These are phyloP conservation scores for Pezicula radicicola DNA, from an alignment of 2,329 filamentous ascomycete genomes.

Conservation along the genomic window DNA sequence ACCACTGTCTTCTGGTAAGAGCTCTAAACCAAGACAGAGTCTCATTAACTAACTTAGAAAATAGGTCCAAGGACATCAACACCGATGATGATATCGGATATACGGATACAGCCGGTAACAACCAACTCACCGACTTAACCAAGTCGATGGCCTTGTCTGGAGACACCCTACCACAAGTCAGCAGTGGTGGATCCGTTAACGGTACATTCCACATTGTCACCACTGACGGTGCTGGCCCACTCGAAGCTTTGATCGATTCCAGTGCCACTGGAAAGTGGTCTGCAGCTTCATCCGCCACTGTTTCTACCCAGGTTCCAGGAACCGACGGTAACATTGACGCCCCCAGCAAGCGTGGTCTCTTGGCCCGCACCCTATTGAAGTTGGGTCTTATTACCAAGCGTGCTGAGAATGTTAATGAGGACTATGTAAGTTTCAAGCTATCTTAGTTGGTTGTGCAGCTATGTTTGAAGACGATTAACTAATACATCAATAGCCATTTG, in stretches of 20 bases:
- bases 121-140: conserved; percentile 4
- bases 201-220: conserved; percentile 8
- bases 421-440: conserved; percentile 18
- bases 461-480: neutral
- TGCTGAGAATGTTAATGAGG: conserved; percentile 25
- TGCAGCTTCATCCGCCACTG: neutral
- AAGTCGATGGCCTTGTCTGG: conserved; percentile 9
- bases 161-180: conserved; percentile 4
- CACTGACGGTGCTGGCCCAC: conserved; percentile 4
- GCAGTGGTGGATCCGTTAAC: conserved; percentile 2
- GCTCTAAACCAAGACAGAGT: too few relatives aligned
- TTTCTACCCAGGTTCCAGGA: conserved; percentile 6
- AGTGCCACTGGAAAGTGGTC: conserved; percentile 6
- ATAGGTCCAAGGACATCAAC: neutral
- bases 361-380: neutral
- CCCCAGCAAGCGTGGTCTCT: neutral
- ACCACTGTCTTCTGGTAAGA: conserved; percentile 6
- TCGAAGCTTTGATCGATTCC: conserved; percentile 5
- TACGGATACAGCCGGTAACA: conserved; percentile 1
- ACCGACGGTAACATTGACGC: conserved; percentile 1
- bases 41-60: neutral
- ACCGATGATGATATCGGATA: conserved; percentile 6
- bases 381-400: conserved; percentile 13
- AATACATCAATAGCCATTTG: conserved; percentile 17
- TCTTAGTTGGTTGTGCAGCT: too few relatives aligned